A percentile compares a stretch with the other conserved stretches of the same genome.
Conservation (phyloP, 352 stramenopile genomes). For the Phytopythium delawarense region DNA sequence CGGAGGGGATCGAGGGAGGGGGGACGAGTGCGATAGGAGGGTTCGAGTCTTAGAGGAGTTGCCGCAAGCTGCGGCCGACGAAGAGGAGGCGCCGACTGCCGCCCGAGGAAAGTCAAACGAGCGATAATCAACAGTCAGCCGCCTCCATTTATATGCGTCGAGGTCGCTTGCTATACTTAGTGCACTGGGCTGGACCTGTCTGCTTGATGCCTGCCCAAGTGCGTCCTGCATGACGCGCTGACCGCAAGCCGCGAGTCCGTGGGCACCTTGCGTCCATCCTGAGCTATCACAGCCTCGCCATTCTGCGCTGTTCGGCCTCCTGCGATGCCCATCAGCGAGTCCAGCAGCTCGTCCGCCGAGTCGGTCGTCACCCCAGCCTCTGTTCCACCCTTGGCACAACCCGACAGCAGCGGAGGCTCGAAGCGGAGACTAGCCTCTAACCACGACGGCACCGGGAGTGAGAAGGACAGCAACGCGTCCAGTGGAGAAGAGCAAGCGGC, state of each 20-base stretch:
- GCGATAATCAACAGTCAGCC: background rate
- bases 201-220: background rate
- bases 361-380: background rate
- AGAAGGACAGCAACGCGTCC: background rate
- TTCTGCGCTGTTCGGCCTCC: background rate
- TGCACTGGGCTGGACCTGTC: too few relatives aligned
- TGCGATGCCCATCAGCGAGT: constrained; percentile 3
- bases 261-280: background rate
- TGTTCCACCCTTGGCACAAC: background rate
- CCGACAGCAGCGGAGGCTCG: background rate
- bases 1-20: background rate
- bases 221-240: background rate
- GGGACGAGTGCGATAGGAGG: background rate
- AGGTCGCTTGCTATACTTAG: too few relatives aligned
- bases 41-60: background rate
- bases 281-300: background rate
- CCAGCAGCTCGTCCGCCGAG: constrained; percentile 1
- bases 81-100: background rate
- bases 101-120: background rate
- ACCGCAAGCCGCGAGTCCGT: background rate
- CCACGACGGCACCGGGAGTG: background rate
- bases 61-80: background rate
- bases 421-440: background rate
- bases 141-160: background rate
- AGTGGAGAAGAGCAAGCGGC: background rate